These are phyloP conservation scores for Lipomyces orientalis DNA, from an alignment of 805 yeast species.

Conservation along the genomic window DNA sequence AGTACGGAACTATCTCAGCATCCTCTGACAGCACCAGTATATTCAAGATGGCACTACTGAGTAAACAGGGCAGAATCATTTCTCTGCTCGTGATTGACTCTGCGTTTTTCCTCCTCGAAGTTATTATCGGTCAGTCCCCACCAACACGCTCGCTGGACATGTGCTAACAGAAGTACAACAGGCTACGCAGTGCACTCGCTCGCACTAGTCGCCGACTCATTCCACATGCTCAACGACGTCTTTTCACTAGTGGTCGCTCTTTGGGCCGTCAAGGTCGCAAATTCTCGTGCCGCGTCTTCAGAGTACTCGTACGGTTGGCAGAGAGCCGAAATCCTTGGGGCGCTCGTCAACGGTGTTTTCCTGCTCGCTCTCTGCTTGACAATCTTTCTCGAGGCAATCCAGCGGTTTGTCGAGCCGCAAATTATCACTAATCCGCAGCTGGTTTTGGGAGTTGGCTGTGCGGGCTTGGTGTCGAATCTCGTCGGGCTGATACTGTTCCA, in stretches of 20 bases:
- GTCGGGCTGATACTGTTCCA: conserved; percentile 87
- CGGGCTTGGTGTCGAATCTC: conserved; percentile 82
- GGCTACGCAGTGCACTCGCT: conserved; percentile 87
- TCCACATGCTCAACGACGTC: conserved; percentile 96
- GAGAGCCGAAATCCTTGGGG: conserved; percentile 95
- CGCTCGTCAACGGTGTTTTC: conserved; percentile 91
- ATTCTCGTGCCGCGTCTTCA: conserved; percentile 78
- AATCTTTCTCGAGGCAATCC: conserved; percentile 89
- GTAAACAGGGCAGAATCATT: conserved; percentile 56
- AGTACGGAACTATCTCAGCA: background rate
- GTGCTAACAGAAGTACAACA: conserved; percentile 2
- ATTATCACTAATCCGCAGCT: conserved; percentile 81
- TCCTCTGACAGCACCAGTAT: background rate
- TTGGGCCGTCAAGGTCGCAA: conserved; percentile 95
- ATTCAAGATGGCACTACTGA: conserved; percentile 23
- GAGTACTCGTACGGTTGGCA: conserved; percentile 97
- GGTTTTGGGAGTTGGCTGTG: conserved; percentile 78
- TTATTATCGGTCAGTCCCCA: conserved; percentile 62
- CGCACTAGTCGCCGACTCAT: conserved; percentile 94
- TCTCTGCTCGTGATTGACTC: conserved; percentile 78
- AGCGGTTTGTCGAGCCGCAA: conserved; percentile 82
- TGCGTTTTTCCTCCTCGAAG: conserved; percentile 81
- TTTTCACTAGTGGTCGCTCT: conserved; percentile 86
- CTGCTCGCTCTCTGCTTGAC: conserved; percentile 89
- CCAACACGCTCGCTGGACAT: background rate